Evolutionary conservation across 192 early-diverging fungal genomes (phyloP), one percentile per base, ranked within the genome.

Genomic region (Entrophospora sp.): DNA sequence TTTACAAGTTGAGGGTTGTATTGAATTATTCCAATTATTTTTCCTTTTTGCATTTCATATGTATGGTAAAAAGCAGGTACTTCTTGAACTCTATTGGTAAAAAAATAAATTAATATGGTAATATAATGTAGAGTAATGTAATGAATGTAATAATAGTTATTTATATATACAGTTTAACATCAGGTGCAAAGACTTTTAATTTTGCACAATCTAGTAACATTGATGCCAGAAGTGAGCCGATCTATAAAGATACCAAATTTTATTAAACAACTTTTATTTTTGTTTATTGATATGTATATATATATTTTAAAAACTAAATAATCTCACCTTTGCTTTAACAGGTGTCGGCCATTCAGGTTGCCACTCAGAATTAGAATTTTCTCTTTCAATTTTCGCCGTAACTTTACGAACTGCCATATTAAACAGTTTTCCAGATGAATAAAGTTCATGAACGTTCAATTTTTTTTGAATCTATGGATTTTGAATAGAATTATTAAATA

Each of bases 1-100:
- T 93, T 85, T 4, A 84, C 75, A 43, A 96, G 80, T 10, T 74
- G 72, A 52, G 72, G 79, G 66, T 90, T 81, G n/a, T 85, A 73
- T 30, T 73, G 72, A 64, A 98, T 84, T 5, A 95, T 76, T 22
- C 94, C 93, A 25, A 82, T 66, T 57, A 79, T 79, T 64, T 90
- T 87, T 18, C 86, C 85, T 35, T 78, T 81, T 22, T 69, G 40
- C 61, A 83, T 76, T 27, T 76, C 58, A 62, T 87, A 86, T 0
- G 74, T 78, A 75, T 94, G 92, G 67, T 79, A 78, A 71, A 97
- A 92, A 8, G 92, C 93, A 1, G 87, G 87, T 37, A 89, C 85
- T 60, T 86, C 75, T 69, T 82, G 76, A 5, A 71, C 65, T 16
- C 73, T 74, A 57, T 37, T 13, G 16, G 9, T n/a, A n/a, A n/a